These are phyloP conservation scores for Austroboletus festivus DNA, from an alignment of 768 basidiomycete species.

Conservation along the genomic window DNA sequence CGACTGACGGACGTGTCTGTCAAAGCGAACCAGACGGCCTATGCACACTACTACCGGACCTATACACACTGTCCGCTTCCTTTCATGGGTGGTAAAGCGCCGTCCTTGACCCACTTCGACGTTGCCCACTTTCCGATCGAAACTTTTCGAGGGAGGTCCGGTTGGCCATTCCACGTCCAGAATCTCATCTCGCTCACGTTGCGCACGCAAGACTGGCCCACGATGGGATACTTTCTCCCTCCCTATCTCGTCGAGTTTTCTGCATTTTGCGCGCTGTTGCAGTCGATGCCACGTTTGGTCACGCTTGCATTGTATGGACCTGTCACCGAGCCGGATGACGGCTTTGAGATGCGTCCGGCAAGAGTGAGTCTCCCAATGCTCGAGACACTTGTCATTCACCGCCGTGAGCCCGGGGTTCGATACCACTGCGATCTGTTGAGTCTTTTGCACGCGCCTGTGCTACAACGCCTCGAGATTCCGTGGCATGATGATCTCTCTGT, in stretches of 20 bases:
- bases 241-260: constrained; percentile 17
- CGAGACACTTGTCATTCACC: constrained; percentile 16
- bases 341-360: constrained; percentile 1
- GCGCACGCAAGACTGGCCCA: constrained; percentile 10
- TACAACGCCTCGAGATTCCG: constrained; percentile 14
- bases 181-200: constrained; percentile 15
- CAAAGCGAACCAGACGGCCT: constrained; percentile 6
- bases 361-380: constrained; percentile 5
- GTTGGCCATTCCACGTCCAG: constrained; percentile 5
- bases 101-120: constrained; percentile 11
- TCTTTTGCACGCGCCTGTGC: constrained; percentile 6
- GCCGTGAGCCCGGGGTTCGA: constrained; percentile 10
- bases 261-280: constrained; percentile 11
- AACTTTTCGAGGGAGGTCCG: not conserved
- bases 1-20: constrained; percentile 10
- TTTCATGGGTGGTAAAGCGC: constrained; percentile 11
- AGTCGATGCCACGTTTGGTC: constrained; percentile 5
- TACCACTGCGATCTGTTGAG: constrained; percentile 15
- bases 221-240: constrained; percentile 4
- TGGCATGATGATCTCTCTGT: constrained; percentile 17
- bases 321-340: constrained; percentile 13
- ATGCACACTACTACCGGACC: constrained; percentile 5
- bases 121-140: constrained; percentile 18
- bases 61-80: constrained; percentile 3
- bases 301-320: constrained; percentile 14